Evolutionary conservation across 331 rosid species (phyloP), one percentile per base, ranked within the genome.

Genomic region (Dryas integrifolia): DNA sequence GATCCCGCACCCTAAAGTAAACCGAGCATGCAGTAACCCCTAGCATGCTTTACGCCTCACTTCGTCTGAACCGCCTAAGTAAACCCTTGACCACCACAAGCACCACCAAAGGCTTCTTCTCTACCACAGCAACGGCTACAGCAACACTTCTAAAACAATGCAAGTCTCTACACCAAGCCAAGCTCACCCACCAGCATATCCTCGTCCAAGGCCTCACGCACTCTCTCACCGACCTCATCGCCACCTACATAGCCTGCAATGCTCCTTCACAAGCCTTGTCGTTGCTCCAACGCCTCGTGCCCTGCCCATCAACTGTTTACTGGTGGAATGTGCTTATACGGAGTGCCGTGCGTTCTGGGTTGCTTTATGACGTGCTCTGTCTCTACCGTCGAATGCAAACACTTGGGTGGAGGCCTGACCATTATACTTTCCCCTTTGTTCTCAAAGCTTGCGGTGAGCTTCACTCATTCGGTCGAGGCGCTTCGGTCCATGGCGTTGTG

Each of bases 291-390:
- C 72, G 66, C 44, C 81, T 77, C 39, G 30, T 57, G n/a, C 96
- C 92, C 1, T 81, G 85, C 1, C 62, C 75, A 0, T 45, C 68
- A 2, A 56, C 77, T 2, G 84, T 91, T 46, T 91, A 38, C 68
- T 89, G 97, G 97, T 91, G 97, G 97, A 89, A 91, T 21, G 88
- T 82, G 6, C 75, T 91, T 35, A 89, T 91, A 55, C 78, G 89
- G 67, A 76, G 45, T 2, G 67, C 88, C 2, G 76, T 89, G 56
- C 82, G 79, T 15, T 77, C 41, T 0, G 82, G 82, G 35, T 44
- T 56, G 18, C 81, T 77, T n/a, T 16, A 26, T 39, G 61, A 72
- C 0, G 91, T 70, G 18, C 79, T 91, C 7, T 14, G 44, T 62
- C 82, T 87, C 26, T 86, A 76, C 53, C 11, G 39, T 60, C 84